These are phyloP conservation scores for Penicillium tannophilum DNA, from an alignment of 495 filamentous ascomycete species.

Conservation along the genomic window DNA sequence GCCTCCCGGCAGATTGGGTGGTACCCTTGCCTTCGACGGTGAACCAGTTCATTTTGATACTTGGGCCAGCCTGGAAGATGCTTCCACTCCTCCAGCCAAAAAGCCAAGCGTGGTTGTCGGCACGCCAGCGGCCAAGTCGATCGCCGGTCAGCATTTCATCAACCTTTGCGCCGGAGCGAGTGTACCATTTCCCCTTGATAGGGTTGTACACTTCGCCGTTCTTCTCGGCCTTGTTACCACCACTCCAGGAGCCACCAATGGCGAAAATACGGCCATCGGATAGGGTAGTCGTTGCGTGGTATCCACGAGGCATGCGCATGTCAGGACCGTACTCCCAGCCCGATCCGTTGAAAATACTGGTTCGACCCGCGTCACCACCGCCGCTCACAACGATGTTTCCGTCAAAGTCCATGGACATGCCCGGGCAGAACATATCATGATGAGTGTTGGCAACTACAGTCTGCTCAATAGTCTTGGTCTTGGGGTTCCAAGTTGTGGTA, in stretches of 20 bases:
- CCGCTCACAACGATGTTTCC: conserved; percentile 59
- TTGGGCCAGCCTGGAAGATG: conserved; percentile 60
- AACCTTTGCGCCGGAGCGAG: conserved; percentile 39
- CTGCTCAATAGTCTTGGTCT: conserved; percentile 7
- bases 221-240: conserved; percentile 41
- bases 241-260: conserved; percentile 62
- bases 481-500: conserved; percentile 49
- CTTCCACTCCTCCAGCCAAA: conserved; percentile 57
- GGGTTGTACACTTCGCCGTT: conserved; percentile 59
- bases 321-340: conserved; percentile 34
- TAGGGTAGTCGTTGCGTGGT: conserved; percentile 54
- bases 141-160: conserved; percentile 56
- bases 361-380: conserved; percentile 44
- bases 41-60: conserved; percentile 49
- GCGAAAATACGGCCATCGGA: conserved; percentile 60
- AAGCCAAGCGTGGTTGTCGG: conserved; percentile 51
- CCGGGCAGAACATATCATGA: conserved; percentile 67
- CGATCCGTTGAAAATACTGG: conserved; percentile 48
- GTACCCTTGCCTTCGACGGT: conserved; percentile 41
- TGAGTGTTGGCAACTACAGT: conserved; percentile 42
- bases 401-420: conserved; percentile 51
- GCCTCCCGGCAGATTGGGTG: conserved; percentile 31
- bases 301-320: conserved; percentile 57
- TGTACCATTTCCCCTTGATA: conserved; percentile 35
- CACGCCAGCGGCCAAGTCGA: conserved; percentile 27